phyloP scores from a whole-genome alignment of 805 yeast species.

The Wickerhamomyces bovis region DNA sequence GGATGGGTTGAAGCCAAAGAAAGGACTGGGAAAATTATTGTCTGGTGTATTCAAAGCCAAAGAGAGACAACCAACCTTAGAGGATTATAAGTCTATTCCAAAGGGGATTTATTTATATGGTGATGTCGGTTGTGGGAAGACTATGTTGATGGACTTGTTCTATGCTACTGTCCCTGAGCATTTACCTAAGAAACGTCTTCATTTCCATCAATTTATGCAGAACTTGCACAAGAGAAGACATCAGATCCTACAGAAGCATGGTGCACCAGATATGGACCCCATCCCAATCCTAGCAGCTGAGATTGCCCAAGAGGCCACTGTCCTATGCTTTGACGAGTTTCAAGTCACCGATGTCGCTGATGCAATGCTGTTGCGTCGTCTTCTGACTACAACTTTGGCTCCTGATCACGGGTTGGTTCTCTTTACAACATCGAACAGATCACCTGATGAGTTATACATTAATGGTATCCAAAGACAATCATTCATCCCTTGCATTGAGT shows the following conservation, averaged over 20 bases:
- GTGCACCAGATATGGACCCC: slow-evolving; percentile 66
- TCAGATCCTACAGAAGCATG: slow-evolving; percentile 58
- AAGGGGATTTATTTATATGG: slow-evolving; percentile 90
- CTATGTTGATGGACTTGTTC: slow-evolving; percentile 96
- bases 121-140: slow-evolving; percentile 97
- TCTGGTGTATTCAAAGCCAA: slow-evolving; percentile 27
- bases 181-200: slow-evolving; percentile 74
- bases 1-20: slow-evolving; percentile 43
- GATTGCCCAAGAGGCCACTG: slow-evolving; percentile 67
- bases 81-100: slow-evolving; percentile 43
- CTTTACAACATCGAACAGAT: slow-evolving; percentile 92
- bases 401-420: slow-evolving; percentile 77
- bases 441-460: slow-evolving; percentile 87
- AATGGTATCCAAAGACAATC: slow-evolving; percentile 92
- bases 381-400: slow-evolving; percentile 59
- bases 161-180: slow-evolving; percentile 77
- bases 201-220: slow-evolving; percentile 98
- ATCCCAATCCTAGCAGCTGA: slow-evolving; percentile 82
- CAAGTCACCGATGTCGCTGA: slow-evolving; percentile 98
- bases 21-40: slow-evolving; percentile 32
- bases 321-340: slow-evolving; percentile 92
- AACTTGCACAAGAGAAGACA: slow-evolving; percentile 83
- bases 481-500: slow-evolving; percentile 86
- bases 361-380: slow-evolving; percentile 87
- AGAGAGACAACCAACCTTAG: slow-evolving; percentile 6